A percentile compares a stretch with the other conserved stretches of the same genome.
Evolutionary conservation across 192 early-diverging fungal species (phyloP).

Genomic region (Linnemannia hyalina): DNA sequence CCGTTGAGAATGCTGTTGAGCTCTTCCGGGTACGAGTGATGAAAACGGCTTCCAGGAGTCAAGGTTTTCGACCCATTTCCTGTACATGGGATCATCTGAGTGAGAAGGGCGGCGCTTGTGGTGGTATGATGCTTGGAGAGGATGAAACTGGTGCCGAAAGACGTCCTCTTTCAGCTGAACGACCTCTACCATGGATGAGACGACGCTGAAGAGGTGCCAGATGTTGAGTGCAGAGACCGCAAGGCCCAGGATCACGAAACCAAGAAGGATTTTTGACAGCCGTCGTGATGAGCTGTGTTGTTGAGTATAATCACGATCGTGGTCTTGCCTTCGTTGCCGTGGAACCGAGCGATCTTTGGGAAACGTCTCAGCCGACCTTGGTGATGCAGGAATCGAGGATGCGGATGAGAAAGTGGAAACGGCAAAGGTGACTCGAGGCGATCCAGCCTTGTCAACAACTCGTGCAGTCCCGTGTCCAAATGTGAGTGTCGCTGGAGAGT

Average conservation of each 20-base stretch:
- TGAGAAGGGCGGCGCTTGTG: not conserved
- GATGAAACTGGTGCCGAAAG: not conserved
- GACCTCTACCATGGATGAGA: constrained; percentile 29
- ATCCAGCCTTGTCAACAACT: not conserved
- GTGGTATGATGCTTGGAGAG: not conserved
- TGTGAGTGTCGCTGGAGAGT: not conserved
- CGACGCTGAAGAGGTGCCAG: constrained; percentile 26
- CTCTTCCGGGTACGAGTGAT: not conserved
- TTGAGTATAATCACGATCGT: not conserved
- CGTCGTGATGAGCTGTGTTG: not conserved
- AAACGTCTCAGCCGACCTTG: not conserved
- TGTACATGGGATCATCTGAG: not conserved
- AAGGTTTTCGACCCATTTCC: not conserved
- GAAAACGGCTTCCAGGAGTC: not conserved
- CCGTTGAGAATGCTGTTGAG: not conserved
- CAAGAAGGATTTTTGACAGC: constrained; percentile 11
- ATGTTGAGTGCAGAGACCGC: constrained; percentile 28
- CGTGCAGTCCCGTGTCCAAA: not conserved
- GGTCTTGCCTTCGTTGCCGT: not conserved
- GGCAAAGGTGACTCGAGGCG: not conserved
- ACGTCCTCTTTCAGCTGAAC: constrained; percentile 5
- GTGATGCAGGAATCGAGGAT: not conserved
- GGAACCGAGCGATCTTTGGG: not conserved
- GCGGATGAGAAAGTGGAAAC: not conserved
- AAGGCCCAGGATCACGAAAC: constrained; percentile 24